phyloP scores from a whole-genome alignment of 169 alveolate genomes.

The Cryptosporidium meleagridis region DNA sequence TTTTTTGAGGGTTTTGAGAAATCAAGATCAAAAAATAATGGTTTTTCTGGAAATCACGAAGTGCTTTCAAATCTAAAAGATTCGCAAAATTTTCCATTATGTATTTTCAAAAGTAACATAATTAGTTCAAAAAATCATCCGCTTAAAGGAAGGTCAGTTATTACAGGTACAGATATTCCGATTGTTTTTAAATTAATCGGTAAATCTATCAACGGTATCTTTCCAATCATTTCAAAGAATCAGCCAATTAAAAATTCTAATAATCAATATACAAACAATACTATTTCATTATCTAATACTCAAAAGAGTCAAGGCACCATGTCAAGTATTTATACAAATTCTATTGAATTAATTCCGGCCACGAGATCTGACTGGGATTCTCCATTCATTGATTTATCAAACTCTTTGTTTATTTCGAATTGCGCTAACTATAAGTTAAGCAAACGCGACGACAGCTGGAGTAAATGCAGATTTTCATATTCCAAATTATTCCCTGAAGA shows the following conservation, averaged over 20 bases:
- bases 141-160: constrained; percentile 38
- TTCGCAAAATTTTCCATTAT: constrained; percentile 30
- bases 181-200: background rate
- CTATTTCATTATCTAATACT: background rate
- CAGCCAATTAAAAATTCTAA: background rate
- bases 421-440: background rate
- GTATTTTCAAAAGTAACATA: constrained; percentile 26
- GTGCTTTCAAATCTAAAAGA: background rate
- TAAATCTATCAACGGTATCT: background rate
- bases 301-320: background rate
- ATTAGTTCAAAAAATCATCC: constrained; percentile 32
- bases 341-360: constrained; percentile 46
- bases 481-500: background rate
- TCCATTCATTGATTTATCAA: constrained; percentile 34
- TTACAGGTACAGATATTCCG: constrained; percentile 46
- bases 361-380: constrained; percentile 48
- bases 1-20: constrained; percentile 52
- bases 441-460: constrained; percentile 1
- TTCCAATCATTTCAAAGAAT: constrained; percentile 30
- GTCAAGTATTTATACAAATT: background rate
- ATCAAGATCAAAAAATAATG: constrained; percentile 1
- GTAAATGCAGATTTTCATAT: constrained; percentile 8
- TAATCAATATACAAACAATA: background rate
- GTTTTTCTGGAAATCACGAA: constrained; percentile 3
- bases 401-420: constrained; percentile 2